Evolutionary conservation across 116 monocot genomes (phyloP).

Genomic region (Trichopus zeylanicus): DNA sequence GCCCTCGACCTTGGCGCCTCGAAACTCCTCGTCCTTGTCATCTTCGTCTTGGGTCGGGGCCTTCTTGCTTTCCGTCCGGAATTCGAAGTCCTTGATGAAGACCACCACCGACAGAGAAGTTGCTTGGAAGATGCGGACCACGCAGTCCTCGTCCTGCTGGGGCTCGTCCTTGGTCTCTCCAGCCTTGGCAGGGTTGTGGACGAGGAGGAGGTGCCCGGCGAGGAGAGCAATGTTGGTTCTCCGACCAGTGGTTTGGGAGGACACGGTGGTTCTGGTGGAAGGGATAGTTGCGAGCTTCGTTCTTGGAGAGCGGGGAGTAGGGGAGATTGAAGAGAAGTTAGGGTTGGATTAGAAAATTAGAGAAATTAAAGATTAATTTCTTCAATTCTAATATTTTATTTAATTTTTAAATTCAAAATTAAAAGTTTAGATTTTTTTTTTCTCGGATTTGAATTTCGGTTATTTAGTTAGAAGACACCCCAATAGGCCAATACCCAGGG

Average conservation of each 20-base stretch:
- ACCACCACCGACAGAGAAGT: too few species aligned
- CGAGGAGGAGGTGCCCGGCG: not conserved
- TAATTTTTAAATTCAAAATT: too few species aligned
- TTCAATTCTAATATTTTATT: too few species aligned
- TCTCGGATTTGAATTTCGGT: too few species aligned
- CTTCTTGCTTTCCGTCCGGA: too few species aligned
- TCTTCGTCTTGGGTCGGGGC: too few species aligned
- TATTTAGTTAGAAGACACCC: too few species aligned
- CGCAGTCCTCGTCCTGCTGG: slow-evolving; percentile 29
- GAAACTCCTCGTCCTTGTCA: slow-evolving; percentile 21
- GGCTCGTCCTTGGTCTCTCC: slow-evolving; percentile 12
- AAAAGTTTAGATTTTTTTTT: too few species aligned
- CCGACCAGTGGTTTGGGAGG: not conserved
- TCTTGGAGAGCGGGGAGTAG: not conserved
- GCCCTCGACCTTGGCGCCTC: slow-evolving; percentile 55
- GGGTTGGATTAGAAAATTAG: too few species aligned
- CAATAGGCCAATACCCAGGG: too few species aligned
- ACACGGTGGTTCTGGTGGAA: not conserved
- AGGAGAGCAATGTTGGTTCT: not conserved
- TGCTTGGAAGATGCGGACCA: slow-evolving; percentile 12
- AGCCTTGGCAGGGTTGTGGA: slow-evolving; percentile 4
- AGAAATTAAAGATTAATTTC: too few species aligned
- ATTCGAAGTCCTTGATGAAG: too few species aligned
- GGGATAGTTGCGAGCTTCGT: not conserved
- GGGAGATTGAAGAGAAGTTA: not conserved